Evolutionary conservation across 768 basidiomycete genomes (phyloP), one percentile per base, ranked within the genome.

Genomic region (Exsudoporus frostii): DNA sequence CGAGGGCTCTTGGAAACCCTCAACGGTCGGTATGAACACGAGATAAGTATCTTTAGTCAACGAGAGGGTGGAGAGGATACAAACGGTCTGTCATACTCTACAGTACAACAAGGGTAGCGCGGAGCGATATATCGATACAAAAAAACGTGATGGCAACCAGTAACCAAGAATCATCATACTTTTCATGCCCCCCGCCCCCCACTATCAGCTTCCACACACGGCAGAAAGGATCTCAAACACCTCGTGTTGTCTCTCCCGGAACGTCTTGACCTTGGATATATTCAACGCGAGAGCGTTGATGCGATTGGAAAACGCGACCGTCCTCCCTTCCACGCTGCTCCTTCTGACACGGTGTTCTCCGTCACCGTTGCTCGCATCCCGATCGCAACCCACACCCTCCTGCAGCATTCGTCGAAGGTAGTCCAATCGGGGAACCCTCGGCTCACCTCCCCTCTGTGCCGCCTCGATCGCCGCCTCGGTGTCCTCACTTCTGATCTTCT

Each of bases 271-370:
- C 63, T 74, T 76, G 44, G 85, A 89, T 79, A 93, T 81, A 1
- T 74, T 78, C 57, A 94, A 62, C 55, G 86, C 85, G 13, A 93
- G 75, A 20, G 77, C 79, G 67, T 91, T 92, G 46, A 93, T 80
- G 51, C 87, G 69, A 65, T 92, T 93, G 25, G 86, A 79, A 65
- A 94, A 86, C 40, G 81, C 74, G 51, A 90, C 81, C 8, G 85
- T 83, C 11, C 79, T 71, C 4, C 86, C 88, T 53, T 86, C 79
- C 0, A 81, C 71, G 54, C 83, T 88, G 64, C 76, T 66, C 55
- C 72, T 72, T 52, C 70, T 63, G 15, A 58, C 61, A 46, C 69
- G 70, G 53, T 67, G 68, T 41, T 63, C 67, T 34, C 52, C 50
- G 7, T 34, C 42, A 10, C 44, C 22, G 13, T 37, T 20, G 8